Conservation (phyloP, 352 stramenopile genomes). For the Pythium dissotocum region DNA sequence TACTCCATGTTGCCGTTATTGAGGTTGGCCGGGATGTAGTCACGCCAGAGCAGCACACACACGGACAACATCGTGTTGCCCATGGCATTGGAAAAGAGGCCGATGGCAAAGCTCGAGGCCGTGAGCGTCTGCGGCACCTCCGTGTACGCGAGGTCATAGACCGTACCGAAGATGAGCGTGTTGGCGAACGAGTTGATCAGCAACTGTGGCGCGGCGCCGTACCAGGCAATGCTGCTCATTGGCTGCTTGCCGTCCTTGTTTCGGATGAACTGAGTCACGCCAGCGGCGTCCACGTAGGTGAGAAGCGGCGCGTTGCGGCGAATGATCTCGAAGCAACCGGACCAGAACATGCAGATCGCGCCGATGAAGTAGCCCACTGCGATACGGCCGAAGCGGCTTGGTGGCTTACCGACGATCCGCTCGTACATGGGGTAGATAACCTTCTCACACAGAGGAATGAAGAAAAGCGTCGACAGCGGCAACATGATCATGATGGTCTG, state of each 20-base stretch:
- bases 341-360: slow-evolving; percentile 29
- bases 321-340: slow-evolving; percentile 30
- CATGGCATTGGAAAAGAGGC: slow-evolving; percentile 49
- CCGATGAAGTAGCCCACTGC: slow-evolving; percentile 23
- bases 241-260: slow-evolving; percentile 16
- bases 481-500: slow-evolving; percentile 50
- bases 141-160: slow-evolving; percentile 32
- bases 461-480: slow-evolving; percentile 41
- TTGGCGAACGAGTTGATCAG: slow-evolving; percentile 26
- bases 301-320: slow-evolving; percentile 25
- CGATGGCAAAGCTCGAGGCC: slow-evolving; percentile 33
- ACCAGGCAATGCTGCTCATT: slow-evolving; percentile 33
- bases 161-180: slow-evolving; percentile 32
- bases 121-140: slow-evolving; percentile 28
- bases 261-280: background rate
- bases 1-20: slow-evolving; percentile 23
- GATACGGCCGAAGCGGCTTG: slow-evolving; percentile 34
- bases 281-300: slow-evolving; percentile 2
- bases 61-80: slow-evolving; percentile 49
- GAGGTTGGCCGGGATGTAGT: slow-evolving; percentile 29
- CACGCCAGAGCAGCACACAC: slow-evolving; percentile 47
- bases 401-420: slow-evolving; percentile 37
- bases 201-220: slow-evolving; percentile 28
- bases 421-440: slow-evolving; percentile 46
- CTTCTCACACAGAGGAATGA: slow-evolving; percentile 41